A percentile compares a stretch with the other conserved stretches of the same genome.
Conservation (phyloP, 2,329 filamentous ascomycete species). For the Fusarium algeriense region DNA sequence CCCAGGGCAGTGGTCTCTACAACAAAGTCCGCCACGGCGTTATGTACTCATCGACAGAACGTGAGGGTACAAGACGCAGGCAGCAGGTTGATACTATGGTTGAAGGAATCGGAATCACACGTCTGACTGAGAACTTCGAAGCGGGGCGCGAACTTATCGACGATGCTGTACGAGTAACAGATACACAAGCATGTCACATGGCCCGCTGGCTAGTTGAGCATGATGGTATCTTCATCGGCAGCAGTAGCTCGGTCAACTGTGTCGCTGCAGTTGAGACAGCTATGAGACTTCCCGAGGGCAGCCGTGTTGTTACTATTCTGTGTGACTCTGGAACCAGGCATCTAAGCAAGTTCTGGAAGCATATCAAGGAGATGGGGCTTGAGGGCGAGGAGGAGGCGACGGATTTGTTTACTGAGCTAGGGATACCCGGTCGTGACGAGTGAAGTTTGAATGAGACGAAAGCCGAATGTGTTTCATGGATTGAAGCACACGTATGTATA, state of each 20-base stretch:
- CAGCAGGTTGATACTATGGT: conserved; percentile 96
- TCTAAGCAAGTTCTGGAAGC: conserved; percentile 87
- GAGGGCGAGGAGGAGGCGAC: conserved; percentile 59
- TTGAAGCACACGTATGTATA: neutral
- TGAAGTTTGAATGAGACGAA: conserved; percentile 7
- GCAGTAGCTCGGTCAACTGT: conserved; percentile 97
- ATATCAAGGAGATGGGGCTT: conserved; percentile 75
- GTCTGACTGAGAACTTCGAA: conserved; percentile 94
- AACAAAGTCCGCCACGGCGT: conserved; percentile 94
- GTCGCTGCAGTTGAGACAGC: conserved; percentile 80
- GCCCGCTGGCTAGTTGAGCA: conserved; percentile 96
- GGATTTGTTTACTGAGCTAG: conserved; percentile 65
- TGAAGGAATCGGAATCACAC: conserved; percentile 95
- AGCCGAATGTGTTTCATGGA: neutral
- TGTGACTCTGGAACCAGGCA: conserved; percentile 88
- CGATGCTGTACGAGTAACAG: conserved; percentile 88
- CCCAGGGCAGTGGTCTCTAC: conserved; percentile 92
- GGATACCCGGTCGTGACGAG: conserved; percentile 51
- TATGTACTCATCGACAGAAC: conserved; percentile 92
- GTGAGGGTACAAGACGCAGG: conserved; percentile 88
- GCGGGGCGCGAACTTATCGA: conserved; percentile 87
- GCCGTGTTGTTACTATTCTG: conserved; percentile 82
- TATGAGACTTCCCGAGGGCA: conserved; percentile 69
- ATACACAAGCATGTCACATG: conserved; percentile 91
- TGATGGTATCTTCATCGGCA: conserved; percentile 94